Conservation (phyloP, 164 flowering plant genomes). For the Liriodendron chinense region DNA sequence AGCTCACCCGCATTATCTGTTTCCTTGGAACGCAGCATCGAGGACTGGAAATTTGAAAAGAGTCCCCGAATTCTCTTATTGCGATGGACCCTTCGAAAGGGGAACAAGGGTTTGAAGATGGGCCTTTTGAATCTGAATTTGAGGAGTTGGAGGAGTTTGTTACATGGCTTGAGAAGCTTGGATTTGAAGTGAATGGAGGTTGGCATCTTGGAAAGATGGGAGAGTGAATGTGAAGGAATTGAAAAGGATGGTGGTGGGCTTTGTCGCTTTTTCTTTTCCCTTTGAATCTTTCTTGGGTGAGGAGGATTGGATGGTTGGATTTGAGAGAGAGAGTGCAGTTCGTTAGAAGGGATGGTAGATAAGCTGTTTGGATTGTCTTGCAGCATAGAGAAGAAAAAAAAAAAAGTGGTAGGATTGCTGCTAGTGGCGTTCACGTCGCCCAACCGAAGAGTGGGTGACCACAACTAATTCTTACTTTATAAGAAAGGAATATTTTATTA, state of each 20-base stretch:
- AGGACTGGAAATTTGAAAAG: conserved; percentile 11
- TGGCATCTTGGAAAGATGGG: conserved; percentile 13
- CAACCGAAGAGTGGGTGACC: background rate
- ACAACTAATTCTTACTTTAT: background rate
- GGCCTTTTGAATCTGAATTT: conserved; percentile 10
- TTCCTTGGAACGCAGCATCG: background rate
- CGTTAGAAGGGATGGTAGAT: background rate
- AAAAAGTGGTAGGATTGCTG: background rate
- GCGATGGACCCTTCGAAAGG: conserved; percentile 1
- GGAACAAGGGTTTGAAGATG: conserved; percentile 7
- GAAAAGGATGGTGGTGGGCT: background rate
- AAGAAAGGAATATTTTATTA: no score
- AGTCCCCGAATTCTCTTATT: background rate
- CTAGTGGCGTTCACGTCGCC: conserved; percentile 8
- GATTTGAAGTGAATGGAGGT: conserved; percentile 12
- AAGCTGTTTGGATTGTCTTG: background rate
- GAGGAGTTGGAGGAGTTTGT: conserved; percentile 5
- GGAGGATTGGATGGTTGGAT: background rate
- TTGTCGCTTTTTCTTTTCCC: background rate
- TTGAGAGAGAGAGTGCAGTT: background rate
- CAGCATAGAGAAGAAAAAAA: background rate
- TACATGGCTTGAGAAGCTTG: conserved; percentile 14
- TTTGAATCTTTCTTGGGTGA: background rate
- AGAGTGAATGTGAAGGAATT: conserved; percentile 11
- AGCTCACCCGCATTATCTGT: conserved; percentile 32